Evolutionary conservation across 2,329 filamentous ascomycete genomes (phyloP).

Genomic region (Aspergillus aculeatus): DNA sequence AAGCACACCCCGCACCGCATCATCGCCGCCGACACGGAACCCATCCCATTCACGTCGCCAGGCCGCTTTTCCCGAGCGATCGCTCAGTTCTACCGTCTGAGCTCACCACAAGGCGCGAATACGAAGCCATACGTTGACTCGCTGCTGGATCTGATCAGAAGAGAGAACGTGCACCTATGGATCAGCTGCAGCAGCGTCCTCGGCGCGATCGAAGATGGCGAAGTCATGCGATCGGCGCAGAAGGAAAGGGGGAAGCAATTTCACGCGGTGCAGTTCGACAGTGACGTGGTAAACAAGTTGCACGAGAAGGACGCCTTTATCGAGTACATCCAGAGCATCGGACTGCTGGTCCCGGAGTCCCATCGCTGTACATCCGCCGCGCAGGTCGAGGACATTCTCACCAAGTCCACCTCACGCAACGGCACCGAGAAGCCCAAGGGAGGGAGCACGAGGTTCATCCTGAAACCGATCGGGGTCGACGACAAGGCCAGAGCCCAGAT

Average conservation of each 20-base stretch:
- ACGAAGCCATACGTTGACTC: neutral
- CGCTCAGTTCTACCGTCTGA: neutral
- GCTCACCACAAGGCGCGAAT: neutral
- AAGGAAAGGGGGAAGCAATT: neutral
- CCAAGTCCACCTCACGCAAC: neutral
- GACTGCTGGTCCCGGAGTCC: neutral
- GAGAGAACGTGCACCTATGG: neutral
- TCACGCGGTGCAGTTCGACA: neutral
- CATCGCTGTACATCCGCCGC: neutral
- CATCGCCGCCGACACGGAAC: constrained; percentile 3
- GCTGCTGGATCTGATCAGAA: neutral
- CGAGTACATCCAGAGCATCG: neutral
- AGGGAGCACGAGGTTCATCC: neutral
- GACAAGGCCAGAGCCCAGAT: neutral
- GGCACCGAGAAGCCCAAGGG: neutral
- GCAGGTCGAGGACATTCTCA: neutral
- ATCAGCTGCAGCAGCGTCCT: constrained; percentile 2
- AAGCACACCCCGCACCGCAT: neutral
- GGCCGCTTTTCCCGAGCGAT: neutral
- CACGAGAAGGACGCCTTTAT: neutral
- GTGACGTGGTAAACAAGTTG: neutral
- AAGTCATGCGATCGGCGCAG: neutral
- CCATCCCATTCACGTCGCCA: neutral
- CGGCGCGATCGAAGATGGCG: neutral
- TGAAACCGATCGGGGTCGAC: neutral